phyloP scores from a whole-genome alignment of 1,284 basidiomycete species.

The Cerrena zonata region DNA sequence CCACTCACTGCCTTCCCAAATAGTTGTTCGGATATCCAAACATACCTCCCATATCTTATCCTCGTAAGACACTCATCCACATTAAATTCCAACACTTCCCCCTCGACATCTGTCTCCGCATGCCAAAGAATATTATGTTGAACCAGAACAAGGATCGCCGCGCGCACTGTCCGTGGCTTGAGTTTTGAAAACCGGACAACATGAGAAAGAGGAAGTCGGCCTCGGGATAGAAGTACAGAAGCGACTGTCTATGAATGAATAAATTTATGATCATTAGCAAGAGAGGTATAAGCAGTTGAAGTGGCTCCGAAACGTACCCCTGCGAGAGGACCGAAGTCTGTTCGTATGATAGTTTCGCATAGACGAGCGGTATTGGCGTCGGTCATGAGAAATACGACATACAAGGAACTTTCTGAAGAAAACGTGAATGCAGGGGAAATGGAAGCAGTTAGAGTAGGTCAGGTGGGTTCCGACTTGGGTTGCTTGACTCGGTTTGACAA shows the following conservation, averaged over 20 bases:
- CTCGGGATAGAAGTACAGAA: constrained; percentile 77
- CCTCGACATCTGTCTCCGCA: constrained; percentile 66
- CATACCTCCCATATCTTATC: constrained; percentile 72
- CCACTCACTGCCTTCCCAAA: constrained; percentile 67
- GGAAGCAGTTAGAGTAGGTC: no score
- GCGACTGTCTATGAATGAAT: constrained; percentile 59
- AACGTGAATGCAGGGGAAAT: no score
- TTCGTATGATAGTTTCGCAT: constrained; percentile 69
- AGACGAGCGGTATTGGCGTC: constrained; percentile 65
- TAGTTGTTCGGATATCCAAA: constrained; percentile 66
- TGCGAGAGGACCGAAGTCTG: constrained; percentile 75
- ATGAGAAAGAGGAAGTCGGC: constrained; percentile 71
- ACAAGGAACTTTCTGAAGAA: no score
- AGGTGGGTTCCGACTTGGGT: no score
- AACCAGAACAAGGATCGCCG: constrained; percentile 75
- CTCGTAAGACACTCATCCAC: constrained; percentile 74
- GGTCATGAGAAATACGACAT: constrained; percentile 58
- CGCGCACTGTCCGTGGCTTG: constrained; percentile 64
- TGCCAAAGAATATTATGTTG: constrained; percentile 92
- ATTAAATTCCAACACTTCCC: constrained; percentile 75
- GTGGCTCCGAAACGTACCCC: constrained; percentile 46
- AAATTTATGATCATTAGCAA: not conserved
- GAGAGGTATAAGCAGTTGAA: not conserved
- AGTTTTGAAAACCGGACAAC: constrained; percentile 66
- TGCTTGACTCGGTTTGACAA: no score